Percentiles rank a stretch among this genome's conserved stretches.
Conservation (phyloP, 2,329 filamentous ascomycete genomes). For the Blumeria hordei region DNA sequence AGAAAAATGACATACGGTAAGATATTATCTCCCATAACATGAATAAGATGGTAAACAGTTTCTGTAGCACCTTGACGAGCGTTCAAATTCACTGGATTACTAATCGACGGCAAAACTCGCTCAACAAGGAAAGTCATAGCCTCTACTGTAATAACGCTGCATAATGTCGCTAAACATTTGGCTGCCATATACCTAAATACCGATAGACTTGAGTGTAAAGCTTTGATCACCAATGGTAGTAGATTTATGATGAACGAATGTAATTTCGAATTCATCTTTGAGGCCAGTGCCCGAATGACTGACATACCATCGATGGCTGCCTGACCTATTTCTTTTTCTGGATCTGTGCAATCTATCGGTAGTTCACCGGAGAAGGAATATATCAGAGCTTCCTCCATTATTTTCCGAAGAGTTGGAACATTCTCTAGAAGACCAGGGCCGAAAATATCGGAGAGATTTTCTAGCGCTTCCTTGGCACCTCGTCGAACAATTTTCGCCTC, state of each 20-base stretch:
- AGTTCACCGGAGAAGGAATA: constrained; percentile 50
- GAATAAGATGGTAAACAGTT: constrained; percentile 87
- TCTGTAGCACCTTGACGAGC: constrained; percentile 86
- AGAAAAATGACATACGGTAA: constrained; percentile 97
- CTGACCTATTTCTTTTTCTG: constrained; percentile 58
- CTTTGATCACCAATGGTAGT: constrained; percentile 67
- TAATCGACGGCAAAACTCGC: constrained; percentile 76
- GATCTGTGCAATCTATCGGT: constrained; percentile 47
- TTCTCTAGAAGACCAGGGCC: constrained; percentile 54
- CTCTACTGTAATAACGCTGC: constrained; percentile 83
- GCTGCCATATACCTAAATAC: constrained; percentile 92
- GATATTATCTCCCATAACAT: constrained; percentile 92
- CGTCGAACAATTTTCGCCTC: constrained; percentile 75
- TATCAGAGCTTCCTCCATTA: constrained; percentile 63
- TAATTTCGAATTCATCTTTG: constrained; percentile 56
- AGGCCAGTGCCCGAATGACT: constrained; percentile 72
- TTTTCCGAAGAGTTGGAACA: constrained; percentile 55
- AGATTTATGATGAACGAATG: constrained; percentile 62
- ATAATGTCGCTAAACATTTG: constrained; percentile 91
- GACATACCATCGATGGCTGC: constrained; percentile 88
- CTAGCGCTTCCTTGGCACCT: constrained; percentile 81
- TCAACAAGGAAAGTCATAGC: constrained; percentile 93
- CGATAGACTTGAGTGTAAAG: constrained; percentile 66
- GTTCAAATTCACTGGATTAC: constrained; percentile 67
- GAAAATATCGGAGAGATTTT: constrained; percentile 63